Conservation (phyloP, 2,329 filamentous ascomycete species). For the Mycosphaerella arachidis region DNA sequence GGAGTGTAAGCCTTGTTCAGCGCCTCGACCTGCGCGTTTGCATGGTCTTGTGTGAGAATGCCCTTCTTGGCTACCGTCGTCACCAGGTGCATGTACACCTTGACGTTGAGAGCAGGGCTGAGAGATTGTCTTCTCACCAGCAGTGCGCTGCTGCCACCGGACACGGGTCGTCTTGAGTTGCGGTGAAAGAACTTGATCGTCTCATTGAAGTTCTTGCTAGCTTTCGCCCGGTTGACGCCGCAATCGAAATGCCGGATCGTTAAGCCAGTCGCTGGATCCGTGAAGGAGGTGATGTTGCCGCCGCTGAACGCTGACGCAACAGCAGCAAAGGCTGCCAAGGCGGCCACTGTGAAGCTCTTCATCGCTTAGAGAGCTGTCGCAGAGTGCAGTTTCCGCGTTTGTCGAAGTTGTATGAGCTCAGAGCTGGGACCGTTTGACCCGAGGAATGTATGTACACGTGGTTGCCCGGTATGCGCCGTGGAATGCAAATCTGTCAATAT, state of each 20-base stretch:
- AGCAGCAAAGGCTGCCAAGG: constrained; percentile 20
- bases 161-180: constrained; percentile 18
- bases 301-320: constrained; percentile 11
- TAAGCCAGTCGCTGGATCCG: constrained; percentile 25
- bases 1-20: constrained; percentile 45
- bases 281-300: constrained; percentile 24
- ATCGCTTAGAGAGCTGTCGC: constrained; percentile 13
- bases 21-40: constrained; percentile 34
- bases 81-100: constrained; percentile 46
- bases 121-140: constrained; percentile 25
- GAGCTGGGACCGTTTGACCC: constrained; percentile 8
- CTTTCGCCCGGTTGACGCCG: constrained; percentile 36
- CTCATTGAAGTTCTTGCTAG: constrained; percentile 37
- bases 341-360: constrained; percentile 20
- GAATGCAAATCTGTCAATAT: constrained; percentile 7
- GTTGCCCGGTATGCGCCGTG: constrained; percentile 6
- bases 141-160: constrained; percentile 22
- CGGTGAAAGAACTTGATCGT: constrained; percentile 35
- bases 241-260: constrained; percentile 41
- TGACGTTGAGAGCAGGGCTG: constrained; percentile 33
- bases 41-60: constrained; percentile 41
- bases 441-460: constrained; percentile 18
- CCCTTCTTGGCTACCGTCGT: constrained; percentile 34
- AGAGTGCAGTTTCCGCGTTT: constrained; percentile 17
- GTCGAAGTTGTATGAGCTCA: constrained; percentile 11